A percentile compares a stretch with the other conserved stretches of the same genome.
Conservation (phyloP, 169 alveolate genomes). For the Plasmodium chabaudi region DNA sequence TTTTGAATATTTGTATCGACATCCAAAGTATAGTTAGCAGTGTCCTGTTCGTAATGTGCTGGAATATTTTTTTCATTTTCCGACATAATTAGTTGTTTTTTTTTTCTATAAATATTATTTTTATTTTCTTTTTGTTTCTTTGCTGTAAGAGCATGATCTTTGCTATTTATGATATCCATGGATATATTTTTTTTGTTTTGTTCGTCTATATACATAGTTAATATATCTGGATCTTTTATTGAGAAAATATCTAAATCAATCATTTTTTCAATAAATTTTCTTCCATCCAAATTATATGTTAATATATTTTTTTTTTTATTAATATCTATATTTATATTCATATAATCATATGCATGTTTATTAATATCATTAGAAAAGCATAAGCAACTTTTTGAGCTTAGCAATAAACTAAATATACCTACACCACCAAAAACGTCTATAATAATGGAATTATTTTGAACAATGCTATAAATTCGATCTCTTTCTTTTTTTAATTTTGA, state of each 20-base stretch:
- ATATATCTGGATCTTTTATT: neutral
- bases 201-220: conserved; percentile 12
- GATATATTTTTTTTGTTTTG: conserved; percentile 51
- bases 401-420: conserved; percentile 91
- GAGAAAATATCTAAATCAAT: conserved; percentile 27
- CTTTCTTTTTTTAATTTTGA: conserved; percentile 85
- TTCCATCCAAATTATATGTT: conserved; percentile 88
- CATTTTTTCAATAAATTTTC: conserved; percentile 80
- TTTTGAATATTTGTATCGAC: neutral
- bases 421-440: conserved; percentile 93
- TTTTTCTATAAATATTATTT: neutral
- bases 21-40: neutral
- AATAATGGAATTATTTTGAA: conserved; percentile 34
- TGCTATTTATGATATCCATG: conserved; percentile 12
- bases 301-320: conserved; percentile 84
- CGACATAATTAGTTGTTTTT: neutral
- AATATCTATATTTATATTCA: conserved; percentile 84
- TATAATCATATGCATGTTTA: conserved; percentile 84
- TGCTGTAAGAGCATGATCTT: neutral
- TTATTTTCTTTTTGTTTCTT: conserved; percentile 13
- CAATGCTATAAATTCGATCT: conserved; percentile 72
- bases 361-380: conserved; percentile 93
- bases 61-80: neutral
- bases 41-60: neutral
- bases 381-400: conserved; percentile 89